Base-by-base conservation (phyloP, 2,329 filamentous ascomycete species). In the Hansfordia pulvinata region DNA sequence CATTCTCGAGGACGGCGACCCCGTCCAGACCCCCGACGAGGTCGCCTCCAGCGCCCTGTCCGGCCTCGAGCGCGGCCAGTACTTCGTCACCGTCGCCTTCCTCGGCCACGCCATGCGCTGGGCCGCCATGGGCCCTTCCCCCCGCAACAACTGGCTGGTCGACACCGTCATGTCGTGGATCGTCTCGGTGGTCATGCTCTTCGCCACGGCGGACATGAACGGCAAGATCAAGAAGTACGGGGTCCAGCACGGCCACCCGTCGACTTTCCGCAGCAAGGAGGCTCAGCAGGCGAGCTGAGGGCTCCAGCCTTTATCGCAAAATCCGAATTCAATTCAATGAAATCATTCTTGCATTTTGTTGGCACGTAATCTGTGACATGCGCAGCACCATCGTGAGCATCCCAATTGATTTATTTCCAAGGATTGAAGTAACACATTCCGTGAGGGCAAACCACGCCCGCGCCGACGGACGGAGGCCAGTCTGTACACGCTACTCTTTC, bases 1-100 rank as follows among this genome's bases (percentile, higher is more conserved):
- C 38, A 62, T 76, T 27, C 55, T 96, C 23, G 90, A 96, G 53
- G 74, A 81, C 38, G 67, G 69, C n/a, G 90, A 98, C 47, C 77
- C 76, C 10, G 64, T 73, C 24, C 80, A 92, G 51, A 76, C 68
- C 1, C 80, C 84, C 5, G 76, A 90, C 5, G 66, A 78, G 32
- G 84, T 92, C 10, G 90, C 90, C 2, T 52, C 55, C 4, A 60
- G 60, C 7, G 64, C 82, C 1, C 73, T 98, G 27, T 56, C 56
- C 22, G 82, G 79, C 0, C 55, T 98, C 23, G 85, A 96, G 51
- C 71, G 57, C 19, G 90, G 88, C 1, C 62, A 90, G 14, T 88
- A 82, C 49, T 64, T 83, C 42, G 69, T 93, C 23, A 77, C 82
- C 0, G 81, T 85, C 8, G 77, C 73, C 32, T 71, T 76, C 35